Conservation (phyloP, 805 yeast genomes). For the Saturnispora silvae region DNA sequence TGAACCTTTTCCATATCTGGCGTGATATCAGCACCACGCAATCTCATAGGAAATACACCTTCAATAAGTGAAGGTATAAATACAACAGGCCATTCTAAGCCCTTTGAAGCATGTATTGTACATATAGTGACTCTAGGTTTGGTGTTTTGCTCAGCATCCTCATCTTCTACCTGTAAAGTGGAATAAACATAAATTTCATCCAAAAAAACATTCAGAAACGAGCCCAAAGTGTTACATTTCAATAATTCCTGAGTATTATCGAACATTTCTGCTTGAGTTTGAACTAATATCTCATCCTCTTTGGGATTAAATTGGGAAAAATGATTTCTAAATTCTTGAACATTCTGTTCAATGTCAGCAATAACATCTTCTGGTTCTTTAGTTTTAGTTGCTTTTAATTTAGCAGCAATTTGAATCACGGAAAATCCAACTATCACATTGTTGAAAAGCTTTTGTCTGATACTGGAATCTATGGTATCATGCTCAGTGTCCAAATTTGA, state of each 20-base stretch:
- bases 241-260: slow-evolving; percentile 2
- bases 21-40: slow-evolving; percentile 19
- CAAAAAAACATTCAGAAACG: slow-evolving; percentile 22
- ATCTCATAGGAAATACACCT: slow-evolving; percentile 53
- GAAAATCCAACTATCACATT: slow-evolving; percentile 15
- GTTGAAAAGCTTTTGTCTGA: slow-evolving; percentile 14
- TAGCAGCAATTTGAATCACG: slow-evolving; percentile 14
- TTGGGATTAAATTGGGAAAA: slow-evolving; percentile 18
- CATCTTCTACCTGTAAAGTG: slow-evolving; percentile 5
- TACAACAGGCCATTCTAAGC: slow-evolving; percentile 92
- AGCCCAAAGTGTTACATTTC: slow-evolving; percentile 13
- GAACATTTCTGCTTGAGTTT: slow-evolving; percentile 14
- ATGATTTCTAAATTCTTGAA: slow-evolving; percentile 22
- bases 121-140: slow-evolving; percentile 35
- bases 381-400: slow-evolving; percentile 12
- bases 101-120: slow-evolving; percentile 89
- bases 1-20: slow-evolving; percentile 16
- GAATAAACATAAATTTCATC: slow-evolving; percentile 23
- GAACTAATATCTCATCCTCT: slow-evolving; percentile 17
- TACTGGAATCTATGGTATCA: slow-evolving; percentile 5
- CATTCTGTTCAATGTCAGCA: slow-evolving; percentile 17
- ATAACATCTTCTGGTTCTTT: slow-evolving; percentile 16
- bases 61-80: slow-evolving; percentile 67
- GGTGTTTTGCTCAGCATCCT: slow-evolving; percentile 1
- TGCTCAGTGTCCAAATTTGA: slow-evolving; percentile 1